Evolutionary conservation across 371 early-diverging fungal genomes (phyloP), one percentile per base, ranked within the genome.

Genomic region (Apophysomyces sp.): DNA sequence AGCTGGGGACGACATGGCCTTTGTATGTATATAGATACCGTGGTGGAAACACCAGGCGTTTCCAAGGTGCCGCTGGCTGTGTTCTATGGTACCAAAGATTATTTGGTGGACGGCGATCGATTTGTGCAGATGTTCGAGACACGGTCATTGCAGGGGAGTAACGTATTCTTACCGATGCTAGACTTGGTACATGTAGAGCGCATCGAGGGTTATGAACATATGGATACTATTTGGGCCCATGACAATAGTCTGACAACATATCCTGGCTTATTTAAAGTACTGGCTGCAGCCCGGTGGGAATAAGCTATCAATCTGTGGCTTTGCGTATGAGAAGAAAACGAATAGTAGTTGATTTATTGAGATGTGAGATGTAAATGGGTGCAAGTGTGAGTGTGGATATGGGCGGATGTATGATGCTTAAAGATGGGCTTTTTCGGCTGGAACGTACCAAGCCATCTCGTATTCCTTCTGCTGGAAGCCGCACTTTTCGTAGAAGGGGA

Each of bases 221-320:
- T 86, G 82, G 86, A 86, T 64, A 76, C 78, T 16, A 71, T 86
- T 54, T 86, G 84, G 84, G 82, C 68, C 0, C 62, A 73, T 32
- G 60, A 77, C 49, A 77, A 74, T 28, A 57, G 60, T 40, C 29
- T 41, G n/a, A 77, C 77, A 9, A 77, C 77, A 1, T 77, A 77
- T 37, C 77, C 77, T 44, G 62, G 56, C 9, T 18, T 77, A 15
- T 54, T 77, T 4, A 55, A 65, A 6, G 57, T 62, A 9, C 32
- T 75, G 12, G 52, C 54, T 30, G 51, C 44, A 18, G 68, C 64
- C 15, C 57, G 41, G 34, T 71, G 70, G 74, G 57, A 65, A 15
- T 62, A 65, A 40, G 18, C 27, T 11, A 44, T 21, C 21, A 21
- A 21, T 21, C 9, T 1, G 21, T 44, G 16, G 4, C 27, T 18